phyloP scores from a whole-genome alignment of 106 monocot species.

The Acorus calamus region DNA sequence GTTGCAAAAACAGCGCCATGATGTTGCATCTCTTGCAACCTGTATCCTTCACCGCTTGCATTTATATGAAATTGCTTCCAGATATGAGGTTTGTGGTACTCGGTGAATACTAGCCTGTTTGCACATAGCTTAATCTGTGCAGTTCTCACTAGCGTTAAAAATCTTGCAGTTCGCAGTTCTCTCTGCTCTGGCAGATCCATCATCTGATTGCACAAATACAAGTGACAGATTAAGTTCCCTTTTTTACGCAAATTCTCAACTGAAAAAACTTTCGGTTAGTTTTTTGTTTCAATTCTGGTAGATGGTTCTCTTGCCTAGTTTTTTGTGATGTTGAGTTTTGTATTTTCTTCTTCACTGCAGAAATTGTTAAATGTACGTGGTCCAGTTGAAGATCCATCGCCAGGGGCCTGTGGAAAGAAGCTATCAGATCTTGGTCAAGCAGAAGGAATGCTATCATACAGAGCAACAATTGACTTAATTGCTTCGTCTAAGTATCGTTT shows the following conservation, averaged over 20 bases:
- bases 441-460: slow-evolving; percentile 59
- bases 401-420: slow-evolving; percentile 23
- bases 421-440: slow-evolving; percentile 22
- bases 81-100: slow-evolving; percentile 64
- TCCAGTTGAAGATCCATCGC: slow-evolving; percentile 75
- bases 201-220: slow-evolving; percentile 18
- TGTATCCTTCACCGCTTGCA: slow-evolving; percentile 77
- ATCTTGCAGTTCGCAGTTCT: slow-evolving; percentile 62
- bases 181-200: slow-evolving; percentile 28
- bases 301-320: not conserved
- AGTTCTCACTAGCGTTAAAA: not conserved
- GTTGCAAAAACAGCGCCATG: slow-evolving; percentile 67
- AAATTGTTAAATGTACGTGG: slow-evolving; percentile 53
- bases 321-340: not conserved
- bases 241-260: slow-evolving; percentile 33
- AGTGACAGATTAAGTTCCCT: slow-evolving; percentile 37
- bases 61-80: slow-evolving; percentile 58
- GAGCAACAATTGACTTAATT: slow-evolving; percentile 54
- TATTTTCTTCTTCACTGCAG: slow-evolving; percentile 25
- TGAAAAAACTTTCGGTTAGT: slow-evolving; percentile 71
- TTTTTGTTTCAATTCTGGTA: not conserved
- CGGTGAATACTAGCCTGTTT: too few species aligned
- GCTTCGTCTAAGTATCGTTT: slow-evolving; percentile 63
- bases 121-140: not conserved
- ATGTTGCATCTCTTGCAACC: slow-evolving; percentile 71